Percentiles rank a stretch among this genome's conserved stretches.
Conservation (phyloP, 345 rosid genomes). For the Hirschfeldia incana region DNA sequence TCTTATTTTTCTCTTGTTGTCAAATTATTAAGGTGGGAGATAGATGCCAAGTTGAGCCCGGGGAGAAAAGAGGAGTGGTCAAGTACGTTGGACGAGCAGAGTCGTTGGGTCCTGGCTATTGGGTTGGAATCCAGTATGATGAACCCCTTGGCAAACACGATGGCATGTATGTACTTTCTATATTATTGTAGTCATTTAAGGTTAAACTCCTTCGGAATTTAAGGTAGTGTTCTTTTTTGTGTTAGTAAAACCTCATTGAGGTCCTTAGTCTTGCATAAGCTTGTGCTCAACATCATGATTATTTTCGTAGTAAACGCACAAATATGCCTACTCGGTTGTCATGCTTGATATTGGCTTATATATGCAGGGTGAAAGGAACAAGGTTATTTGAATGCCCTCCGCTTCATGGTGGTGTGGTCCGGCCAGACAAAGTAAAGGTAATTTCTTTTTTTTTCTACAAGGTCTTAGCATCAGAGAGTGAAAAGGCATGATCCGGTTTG, state of each 20-base stretch:
- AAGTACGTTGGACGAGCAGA: slow-evolving; percentile 83
- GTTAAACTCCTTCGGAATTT: neutral
- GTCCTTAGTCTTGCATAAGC: slow-evolving; percentile 6
- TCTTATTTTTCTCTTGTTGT: neutral
- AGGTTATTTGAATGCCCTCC: slow-evolving; percentile 75
- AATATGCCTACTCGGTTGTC: slow-evolving; percentile 1
- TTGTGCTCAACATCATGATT: slow-evolving; percentile 13
- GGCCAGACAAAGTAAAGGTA: slow-evolving; percentile 94
- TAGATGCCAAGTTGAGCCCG: slow-evolving; percentile 92
- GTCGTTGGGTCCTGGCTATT: slow-evolving; percentile 79
- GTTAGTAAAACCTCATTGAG: neutral
- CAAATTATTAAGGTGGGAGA: slow-evolving; percentile 61
- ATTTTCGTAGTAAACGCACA: neutral
- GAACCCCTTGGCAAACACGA: slow-evolving; percentile 97
- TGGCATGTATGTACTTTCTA: slow-evolving; percentile 62
- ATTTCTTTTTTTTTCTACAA: neutral
- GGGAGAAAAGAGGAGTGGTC: slow-evolving; percentile 88
- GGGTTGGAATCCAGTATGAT: slow-evolving; percentile 94
- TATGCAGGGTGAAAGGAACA: slow-evolving; percentile 77
- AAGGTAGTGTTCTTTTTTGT: neutral
- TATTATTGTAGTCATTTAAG: neutral
- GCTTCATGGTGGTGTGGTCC: slow-evolving; percentile 77
- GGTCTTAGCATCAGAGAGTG: neutral
- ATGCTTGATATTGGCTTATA: slow-evolving; percentile 9
- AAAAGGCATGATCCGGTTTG: slow-evolving; percentile 2